Percentiles rank a stretch among this genome's conserved stretches.
These are phyloP conservation scores for Syzygium syzygioides DNA, from an alignment of 441 rosid species.

Conservation along the genomic window DNA sequence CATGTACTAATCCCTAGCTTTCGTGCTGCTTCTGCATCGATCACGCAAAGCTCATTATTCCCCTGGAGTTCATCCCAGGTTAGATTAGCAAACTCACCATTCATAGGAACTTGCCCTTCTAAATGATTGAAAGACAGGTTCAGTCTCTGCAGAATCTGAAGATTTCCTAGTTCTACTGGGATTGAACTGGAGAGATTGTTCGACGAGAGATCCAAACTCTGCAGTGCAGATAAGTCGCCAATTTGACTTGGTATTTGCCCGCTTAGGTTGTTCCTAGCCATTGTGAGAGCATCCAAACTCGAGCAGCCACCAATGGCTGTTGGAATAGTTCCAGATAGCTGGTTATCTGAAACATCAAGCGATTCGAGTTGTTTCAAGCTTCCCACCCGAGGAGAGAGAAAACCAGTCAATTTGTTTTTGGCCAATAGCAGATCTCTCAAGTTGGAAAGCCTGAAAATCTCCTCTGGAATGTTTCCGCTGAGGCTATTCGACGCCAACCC, in stretches of 20 bases:
- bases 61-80: slow-evolving; percentile 7
- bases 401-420: slow-evolving; percentile 8
- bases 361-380: slow-evolving; percentile 5
- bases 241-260: slow-evolving; percentile 13
- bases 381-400: slow-evolving; percentile 11
- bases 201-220: slow-evolving; percentile 17
- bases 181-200: slow-evolving; percentile 14
- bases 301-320: slow-evolving; percentile 3
- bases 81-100: neutral
- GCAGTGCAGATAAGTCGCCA: slow-evolving; percentile 2
- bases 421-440: neutral
- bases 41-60: slow-evolving; percentile 10
- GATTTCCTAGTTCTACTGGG: slow-evolving; percentile 2
- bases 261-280: slow-evolving; percentile 11
- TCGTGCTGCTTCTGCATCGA: slow-evolving; percentile 4
- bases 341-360: slow-evolving; percentile 9
- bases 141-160: neutral
- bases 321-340: slow-evolving; percentile 10
- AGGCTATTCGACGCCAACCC: slow-evolving; percentile 2
- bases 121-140: slow-evolving; percentile 12
- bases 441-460: slow-evolving; percentile 6
- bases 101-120: slow-evolving; percentile 9
- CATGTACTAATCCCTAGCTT: slow-evolving; percentile 10
- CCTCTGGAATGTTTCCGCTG: slow-evolving; percentile 6
- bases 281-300: neutral